phyloP scores from a whole-genome alignment of 2,329 filamentous ascomycete genomes.

The Leptographium flavum region DNA sequence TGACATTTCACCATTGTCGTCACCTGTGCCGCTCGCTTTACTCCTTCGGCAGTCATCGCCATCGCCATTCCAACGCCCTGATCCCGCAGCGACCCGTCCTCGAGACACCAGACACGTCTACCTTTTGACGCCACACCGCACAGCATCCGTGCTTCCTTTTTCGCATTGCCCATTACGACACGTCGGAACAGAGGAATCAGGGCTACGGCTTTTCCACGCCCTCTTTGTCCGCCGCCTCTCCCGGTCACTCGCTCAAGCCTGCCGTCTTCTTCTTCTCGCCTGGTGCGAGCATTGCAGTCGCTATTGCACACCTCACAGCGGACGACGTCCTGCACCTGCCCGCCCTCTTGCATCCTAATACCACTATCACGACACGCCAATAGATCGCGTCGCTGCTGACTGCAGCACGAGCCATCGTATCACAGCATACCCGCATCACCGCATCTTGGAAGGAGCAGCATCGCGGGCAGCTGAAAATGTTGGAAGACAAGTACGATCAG shows the following conservation, averaged over 20 bases:
- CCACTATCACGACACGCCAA: neutral
- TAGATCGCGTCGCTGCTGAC: neutral
- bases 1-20: neutral
- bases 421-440: neutral
- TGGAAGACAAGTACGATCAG: conserved; percentile 29
- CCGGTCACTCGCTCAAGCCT: neutral
- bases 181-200: neutral
- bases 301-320: neutral
- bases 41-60: neutral
- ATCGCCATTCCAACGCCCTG: neutral
- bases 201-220: neutral
- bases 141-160: neutral
- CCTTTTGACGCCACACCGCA: neutral
- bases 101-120: neutral
- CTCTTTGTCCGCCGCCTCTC: neutral
- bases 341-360: neutral
- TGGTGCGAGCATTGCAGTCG: conserved; percentile 6
- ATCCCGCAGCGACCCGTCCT: too few relatives aligned
- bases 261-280: conserved; percentile 3
- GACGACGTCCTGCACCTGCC: neutral
- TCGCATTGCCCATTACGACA: neutral
- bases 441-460: neutral
- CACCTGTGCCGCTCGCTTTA: neutral
- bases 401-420: conserved; percentile 8
- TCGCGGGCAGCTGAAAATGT: conserved; percentile 15